Evolutionary conservation across 2,329 filamentous ascomycete genomes (phyloP), one percentile per base, ranked within the genome.

Genomic region (Claviceps arundinis): DNA sequence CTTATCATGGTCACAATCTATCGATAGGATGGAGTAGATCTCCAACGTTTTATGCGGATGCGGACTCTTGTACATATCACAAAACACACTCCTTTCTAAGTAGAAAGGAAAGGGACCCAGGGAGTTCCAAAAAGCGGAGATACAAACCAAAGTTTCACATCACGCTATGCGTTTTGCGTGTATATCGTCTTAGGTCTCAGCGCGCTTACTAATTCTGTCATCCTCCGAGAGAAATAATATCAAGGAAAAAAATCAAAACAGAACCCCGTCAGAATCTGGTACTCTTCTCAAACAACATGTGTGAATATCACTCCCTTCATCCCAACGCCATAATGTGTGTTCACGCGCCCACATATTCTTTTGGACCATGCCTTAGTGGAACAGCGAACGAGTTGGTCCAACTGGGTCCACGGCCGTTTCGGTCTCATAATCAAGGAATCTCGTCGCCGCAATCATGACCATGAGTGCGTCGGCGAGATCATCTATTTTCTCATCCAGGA

Each of bases 381-480:
- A 75, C 13, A 73, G 56, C 16, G 60, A 59, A 7, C 64, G 62
- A 37, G 61, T 61, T 26, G 65, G 60, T 52, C 58, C 64, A 57
- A 62, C 65, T 16, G 60, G 60, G 52, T 65, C 66, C 22, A 63
- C 63, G 37, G 62, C 55, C 3, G 61, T 60, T 45, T 72, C 65
- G 48, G 70, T 68, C 59, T 75, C 72, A 60, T 70, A 69, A 69
- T 96, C 86, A 51, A 95, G 71, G 66, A 95, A 96, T 44, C 81
- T 84, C 9, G 88, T 94, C 40, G 89, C 81, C 34, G 83, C 77
- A 61, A 96, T 87, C 57, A 97, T 73, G 51, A 93, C 75, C 68
- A 91, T 84, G 62, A 93, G 87, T 47, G 87, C 84, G 65, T 95
- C 89, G 5, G 90, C 87, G 58, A 97, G 68, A 59, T 91, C 88